Percentiles rank a stretch among this genome's conserved stretches.
Evolutionary conservation across 2,329 filamentous ascomycete species (phyloP).

Genomic region (Fusarium sp.): DNA sequence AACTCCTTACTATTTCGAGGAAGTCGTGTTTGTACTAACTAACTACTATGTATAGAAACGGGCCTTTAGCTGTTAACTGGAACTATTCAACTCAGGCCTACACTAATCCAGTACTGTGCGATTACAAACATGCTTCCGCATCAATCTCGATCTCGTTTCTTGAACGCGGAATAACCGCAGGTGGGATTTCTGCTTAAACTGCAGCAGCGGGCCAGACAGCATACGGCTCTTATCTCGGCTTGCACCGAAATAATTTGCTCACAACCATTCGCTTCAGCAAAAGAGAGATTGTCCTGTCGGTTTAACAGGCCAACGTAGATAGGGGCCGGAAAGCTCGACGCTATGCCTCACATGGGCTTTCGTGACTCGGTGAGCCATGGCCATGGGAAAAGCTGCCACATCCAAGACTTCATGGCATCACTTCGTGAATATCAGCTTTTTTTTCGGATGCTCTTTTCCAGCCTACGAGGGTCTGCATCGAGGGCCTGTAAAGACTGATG

Average conservation of each 20-base stretch:
- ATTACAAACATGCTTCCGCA: constrained; percentile 7
- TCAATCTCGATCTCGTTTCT: constrained; percentile 20
- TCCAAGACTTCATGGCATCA: not conserved
- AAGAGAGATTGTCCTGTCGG: not conserved
- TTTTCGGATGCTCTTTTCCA: not conserved
- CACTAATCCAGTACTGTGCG: constrained; percentile 5
- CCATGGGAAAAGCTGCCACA: not conserved
- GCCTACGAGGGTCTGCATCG: not conserved
- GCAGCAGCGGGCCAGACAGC: not conserved
- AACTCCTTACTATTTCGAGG: constrained; percentile 11
- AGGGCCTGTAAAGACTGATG: not conserved
- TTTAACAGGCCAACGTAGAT: not conserved
- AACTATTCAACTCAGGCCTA: constrained; percentile 8
- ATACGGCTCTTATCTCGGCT: constrained; percentile 3
- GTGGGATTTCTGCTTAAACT: constrained; percentile 7
- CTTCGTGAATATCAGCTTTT: not conserved
- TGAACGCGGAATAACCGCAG: constrained; percentile 14
- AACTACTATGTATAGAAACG: not conserved
- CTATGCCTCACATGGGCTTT: not conserved
- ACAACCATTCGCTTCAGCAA: not conserved
- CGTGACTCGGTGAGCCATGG: not conserved
- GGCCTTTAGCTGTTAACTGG: constrained; percentile 10
- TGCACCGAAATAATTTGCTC: not conserved
- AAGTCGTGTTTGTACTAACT: constrained; percentile 1
- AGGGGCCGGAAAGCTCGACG: not conserved